Base-by-base conservation (phyloP, 805 yeast genomes). In the Ogataea henricii region DNA sequence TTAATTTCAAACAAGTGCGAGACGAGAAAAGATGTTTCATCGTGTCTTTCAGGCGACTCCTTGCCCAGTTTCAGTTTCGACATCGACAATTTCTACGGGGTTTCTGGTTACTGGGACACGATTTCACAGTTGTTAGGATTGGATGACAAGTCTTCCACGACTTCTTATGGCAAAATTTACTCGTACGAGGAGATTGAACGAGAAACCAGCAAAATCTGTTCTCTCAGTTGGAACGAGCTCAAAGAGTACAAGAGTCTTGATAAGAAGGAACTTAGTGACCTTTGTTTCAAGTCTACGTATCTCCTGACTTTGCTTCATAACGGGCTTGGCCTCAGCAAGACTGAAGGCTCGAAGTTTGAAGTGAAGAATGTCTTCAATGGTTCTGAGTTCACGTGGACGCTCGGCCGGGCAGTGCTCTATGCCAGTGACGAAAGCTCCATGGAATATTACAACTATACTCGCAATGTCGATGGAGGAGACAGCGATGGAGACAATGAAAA, bases 311-410 rank as follows among this genome's bases (percentile, higher is more conserved):
- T 84, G 17, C 64, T 82, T 25, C 87, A 82, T 56, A 68, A 78
- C 25, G 87, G 87, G 0, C 64, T 82, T 14, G 85, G 85, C 1
- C 78, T 82, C 57, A 81, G 83, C 12, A 62, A 81, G 42, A 70
- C 71, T 51, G 80, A 77, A 0, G 69, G 72, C 18, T 39, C 58
- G 14, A 47, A 51, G 1, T 68, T 81, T 37, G 70, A 69, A 38
- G 68, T 81, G 14, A 74, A 76, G 23, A 83, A 83, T 46, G 77
- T 83, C 22, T 78, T 92, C 30, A 77, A 87, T 49, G 96, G 94
- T 1, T 77, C 79, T 2, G 97, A 90, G 54, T 73, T 92, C 32
- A 83, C 97, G 0, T 94, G 99, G 99, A 94, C 98, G 0, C 64
- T 94, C 23, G 99, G 99, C 70, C 75, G 61, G 60, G 89, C 89